These are phyloP conservation scores for Phaffia rhodozyma DNA, from an alignment of 1,284 basidiomycete genomes.

Conservation along the genomic window DNA sequence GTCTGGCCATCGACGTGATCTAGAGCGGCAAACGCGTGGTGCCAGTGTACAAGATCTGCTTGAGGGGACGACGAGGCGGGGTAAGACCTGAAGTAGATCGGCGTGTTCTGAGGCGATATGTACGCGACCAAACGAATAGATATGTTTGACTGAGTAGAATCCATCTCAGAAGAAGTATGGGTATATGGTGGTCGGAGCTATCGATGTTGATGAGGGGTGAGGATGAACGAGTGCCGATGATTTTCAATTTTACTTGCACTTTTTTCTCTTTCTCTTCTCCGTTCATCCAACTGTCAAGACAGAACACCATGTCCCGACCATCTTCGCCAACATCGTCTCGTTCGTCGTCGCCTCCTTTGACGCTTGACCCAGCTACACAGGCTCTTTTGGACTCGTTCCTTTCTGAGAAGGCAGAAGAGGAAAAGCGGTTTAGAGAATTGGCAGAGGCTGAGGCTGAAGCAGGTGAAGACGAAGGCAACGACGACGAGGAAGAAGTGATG, in stretches of 20 bases:
- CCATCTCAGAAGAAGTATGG: no score
- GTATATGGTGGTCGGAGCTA: no score
- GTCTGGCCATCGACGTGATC: conserved; percentile 12
- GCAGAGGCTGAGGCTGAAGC: conserved; percentile 12
- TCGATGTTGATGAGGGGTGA: no score
- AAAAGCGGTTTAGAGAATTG: conserved; percentile 23
- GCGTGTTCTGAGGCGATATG: conserved; percentile 8
- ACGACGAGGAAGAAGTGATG: conserved; percentile 23
- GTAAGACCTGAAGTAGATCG: conserved; percentile 14
- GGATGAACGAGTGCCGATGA: no score
- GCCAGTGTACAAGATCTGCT: conserved; percentile 1
- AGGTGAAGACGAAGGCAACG: conserved; percentile 12
- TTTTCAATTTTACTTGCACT: no score
- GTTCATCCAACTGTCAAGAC: not conserved
- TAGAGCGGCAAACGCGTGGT: conserved; percentile 13
- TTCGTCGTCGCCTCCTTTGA: conserved; percentile 19
- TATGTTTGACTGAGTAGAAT: not conserved
- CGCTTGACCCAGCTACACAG: conserved; percentile 28
- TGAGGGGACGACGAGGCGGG: not conserved
- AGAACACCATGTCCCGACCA: not conserved
- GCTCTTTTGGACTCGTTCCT: conserved; percentile 27
- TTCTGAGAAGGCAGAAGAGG: conserved; percentile 25
- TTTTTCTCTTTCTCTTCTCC: no score
- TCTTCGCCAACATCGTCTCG: conserved; percentile 2
- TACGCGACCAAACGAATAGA: conserved; percentile 3